Conservation (phyloP, 306 rosid species). For the Cicer judaicum region DNA sequence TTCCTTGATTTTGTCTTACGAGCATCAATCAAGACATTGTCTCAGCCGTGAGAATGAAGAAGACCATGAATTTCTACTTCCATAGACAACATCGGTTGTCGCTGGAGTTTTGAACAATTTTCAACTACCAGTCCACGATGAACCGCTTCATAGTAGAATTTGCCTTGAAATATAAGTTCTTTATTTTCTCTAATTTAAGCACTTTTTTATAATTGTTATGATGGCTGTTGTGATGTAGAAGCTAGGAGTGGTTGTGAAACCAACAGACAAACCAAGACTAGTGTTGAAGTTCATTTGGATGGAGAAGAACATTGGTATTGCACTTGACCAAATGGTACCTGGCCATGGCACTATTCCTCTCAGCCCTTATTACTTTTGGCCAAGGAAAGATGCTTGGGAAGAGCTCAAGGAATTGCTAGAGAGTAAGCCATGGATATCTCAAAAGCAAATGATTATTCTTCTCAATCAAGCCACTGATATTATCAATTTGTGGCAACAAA, state of each 20-base stretch:
- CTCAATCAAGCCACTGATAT: conserved; percentile 98
- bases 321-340: conserved; percentile 78
- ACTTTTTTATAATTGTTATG: not conserved
- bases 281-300: conserved; percentile 96
- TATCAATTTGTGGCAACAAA: conserved; percentile 98
- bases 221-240: conserved; percentile 54
- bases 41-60: no score
- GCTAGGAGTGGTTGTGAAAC: conserved; percentile 89
- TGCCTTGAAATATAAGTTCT: not conserved
- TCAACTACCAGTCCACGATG: no score
- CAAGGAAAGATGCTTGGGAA: conserved; percentile 98
- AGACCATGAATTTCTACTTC: no score
- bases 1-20: no score
- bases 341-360: conserved; percentile 89
- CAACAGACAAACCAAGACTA: conserved; percentile 74
- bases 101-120: no score
- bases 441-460: conserved; percentile 96
- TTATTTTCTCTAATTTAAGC: conserved; percentile 2
- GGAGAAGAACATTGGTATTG: conserved; percentile 98
- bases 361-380: conserved; percentile 98
- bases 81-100: no score
- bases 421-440: conserved; percentile 98
- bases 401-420: conserved; percentile 94
- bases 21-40: no score
- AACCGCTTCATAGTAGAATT: no score